Percentiles rank a stretch among this genome's conserved stretches.
These are phyloP conservation scores for Cnidoscolus chayamansa DNA, from an alignment of 441 rosid species.

Conservation along the genomic window DNA sequence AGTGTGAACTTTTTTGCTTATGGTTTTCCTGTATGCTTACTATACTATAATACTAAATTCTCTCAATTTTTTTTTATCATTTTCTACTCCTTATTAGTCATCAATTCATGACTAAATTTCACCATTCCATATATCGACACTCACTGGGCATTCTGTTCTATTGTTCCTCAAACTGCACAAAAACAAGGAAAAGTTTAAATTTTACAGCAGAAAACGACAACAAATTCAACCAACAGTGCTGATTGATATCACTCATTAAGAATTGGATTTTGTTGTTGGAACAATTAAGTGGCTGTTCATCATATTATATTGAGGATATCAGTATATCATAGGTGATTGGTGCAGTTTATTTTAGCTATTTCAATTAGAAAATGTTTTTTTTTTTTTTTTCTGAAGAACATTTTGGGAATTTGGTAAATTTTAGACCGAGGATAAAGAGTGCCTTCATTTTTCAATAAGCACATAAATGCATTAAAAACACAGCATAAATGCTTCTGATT, in stretches of 20 bases:
- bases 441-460: not conserved
- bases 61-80: slow-evolving; percentile 6
- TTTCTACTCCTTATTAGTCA: not conserved
- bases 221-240: not conserved
- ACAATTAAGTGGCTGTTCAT: not conserved
- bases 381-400: not conserved
- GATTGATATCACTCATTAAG: not conserved
- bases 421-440: not conserved
- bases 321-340: not conserved
- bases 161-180: not conserved
- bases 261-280: not conserved
- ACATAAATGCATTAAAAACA: not conserved
- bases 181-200: not conserved
- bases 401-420: not conserved
- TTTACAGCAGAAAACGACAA: not conserved
- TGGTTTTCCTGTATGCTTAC: slow-evolving; percentile 86
- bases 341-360: too few relatives aligned
- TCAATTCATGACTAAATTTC: not conserved
- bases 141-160: not conserved
- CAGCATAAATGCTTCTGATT: not conserved
- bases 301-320: not conserved
- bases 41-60: slow-evolving; percentile 15
- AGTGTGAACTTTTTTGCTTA: slow-evolving; percentile 97
- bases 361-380: not conserved
- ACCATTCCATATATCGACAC: not conserved